Percentiles rank a stretch among this genome's conserved stretches.
Evolutionary conservation across 768 basidiomycete genomes (phyloP).

Genomic region (Leccinum obscurum): DNA sequence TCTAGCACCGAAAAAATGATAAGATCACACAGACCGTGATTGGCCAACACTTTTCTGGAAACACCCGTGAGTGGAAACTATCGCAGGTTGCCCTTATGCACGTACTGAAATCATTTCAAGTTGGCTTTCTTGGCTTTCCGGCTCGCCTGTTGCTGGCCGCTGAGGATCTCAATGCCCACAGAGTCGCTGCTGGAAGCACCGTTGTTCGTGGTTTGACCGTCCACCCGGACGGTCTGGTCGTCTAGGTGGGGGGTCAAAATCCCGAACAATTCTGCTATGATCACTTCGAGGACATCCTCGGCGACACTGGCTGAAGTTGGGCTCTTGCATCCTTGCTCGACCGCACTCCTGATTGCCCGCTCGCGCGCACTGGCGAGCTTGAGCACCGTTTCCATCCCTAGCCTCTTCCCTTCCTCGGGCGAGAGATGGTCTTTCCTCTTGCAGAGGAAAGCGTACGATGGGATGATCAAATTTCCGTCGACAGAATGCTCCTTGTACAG

Average conservation of each 20-base stretch:
- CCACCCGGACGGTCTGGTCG: constrained; percentile 1
- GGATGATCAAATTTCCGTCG: constrained; percentile 48
- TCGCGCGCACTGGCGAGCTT: constrained; percentile 57
- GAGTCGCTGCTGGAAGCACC: neutral
- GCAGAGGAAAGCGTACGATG: constrained; percentile 53
- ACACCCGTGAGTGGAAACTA: neutral
- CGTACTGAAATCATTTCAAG: neutral
- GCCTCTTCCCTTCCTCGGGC: constrained; percentile 50
- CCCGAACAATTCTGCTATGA: constrained; percentile 37
- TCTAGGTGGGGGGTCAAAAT: constrained; percentile 12
- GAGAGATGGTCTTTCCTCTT: constrained; percentile 50
- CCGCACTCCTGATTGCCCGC: constrained; percentile 34
- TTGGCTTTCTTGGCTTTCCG: neutral
- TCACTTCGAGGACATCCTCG: constrained; percentile 24
- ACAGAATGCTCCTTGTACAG: constrained; percentile 56
- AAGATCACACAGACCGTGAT: neutral
- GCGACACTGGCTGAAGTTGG: constrained; percentile 30
- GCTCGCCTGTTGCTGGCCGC: neutral
- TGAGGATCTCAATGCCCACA: neutral
- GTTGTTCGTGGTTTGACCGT: constrained; percentile 10
- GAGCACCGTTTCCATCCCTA: constrained; percentile 60
- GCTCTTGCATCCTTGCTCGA: constrained; percentile 26
- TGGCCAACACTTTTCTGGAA: neutral
- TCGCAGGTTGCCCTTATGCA: neutral
- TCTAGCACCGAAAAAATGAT: accelerated